These are phyloP conservation scores for Violaceomyces palustris DNA, from an alignment of 1,284 basidiomycete species.

Conservation along the genomic window DNA sequence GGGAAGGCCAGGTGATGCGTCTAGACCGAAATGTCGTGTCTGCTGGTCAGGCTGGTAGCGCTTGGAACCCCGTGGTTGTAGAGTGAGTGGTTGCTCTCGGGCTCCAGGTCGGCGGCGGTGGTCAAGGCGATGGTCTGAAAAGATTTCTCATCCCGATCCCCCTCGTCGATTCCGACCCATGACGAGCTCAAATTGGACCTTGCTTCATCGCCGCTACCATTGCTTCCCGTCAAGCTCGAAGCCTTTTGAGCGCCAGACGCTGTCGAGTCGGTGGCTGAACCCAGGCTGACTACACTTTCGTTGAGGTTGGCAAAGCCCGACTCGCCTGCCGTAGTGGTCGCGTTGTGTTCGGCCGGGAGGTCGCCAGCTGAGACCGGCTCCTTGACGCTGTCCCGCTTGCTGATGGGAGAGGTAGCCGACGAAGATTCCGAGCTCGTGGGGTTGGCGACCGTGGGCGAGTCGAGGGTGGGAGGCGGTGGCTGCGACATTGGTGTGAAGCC, in stretches of 20 bases:
- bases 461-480: background rate
- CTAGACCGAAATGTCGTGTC: too few species aligned
- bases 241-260: conserved; percentile 2
- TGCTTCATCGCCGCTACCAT: conserved; percentile 1
- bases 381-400: too few species aligned
- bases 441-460: background rate
- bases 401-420: too few species aligned
- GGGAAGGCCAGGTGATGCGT: too few species aligned
- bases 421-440: too few species aligned
- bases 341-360: too few species aligned
- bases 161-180: conserved; percentile 20
- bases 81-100: too few species aligned
- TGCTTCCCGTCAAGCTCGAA: background rate
- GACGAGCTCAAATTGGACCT: conserved; percentile 20
- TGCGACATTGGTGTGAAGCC: conserved; percentile 24
- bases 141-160: background rate
- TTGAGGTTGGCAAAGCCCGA: background rate
- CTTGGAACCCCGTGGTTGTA: too few species aligned
- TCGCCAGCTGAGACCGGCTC: too few species aligned
- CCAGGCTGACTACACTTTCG: conserved; percentile 13
- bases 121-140: conserved; percentile 5
- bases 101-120: conserved; percentile 14
- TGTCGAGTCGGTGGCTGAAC: conserved; percentile 10
- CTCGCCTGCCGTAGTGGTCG: too few species aligned
- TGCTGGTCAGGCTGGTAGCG: too few species aligned